Base-by-base conservation (phyloP, 495 filamentous ascomycete species). In the Margaritispora aquatica region DNA sequence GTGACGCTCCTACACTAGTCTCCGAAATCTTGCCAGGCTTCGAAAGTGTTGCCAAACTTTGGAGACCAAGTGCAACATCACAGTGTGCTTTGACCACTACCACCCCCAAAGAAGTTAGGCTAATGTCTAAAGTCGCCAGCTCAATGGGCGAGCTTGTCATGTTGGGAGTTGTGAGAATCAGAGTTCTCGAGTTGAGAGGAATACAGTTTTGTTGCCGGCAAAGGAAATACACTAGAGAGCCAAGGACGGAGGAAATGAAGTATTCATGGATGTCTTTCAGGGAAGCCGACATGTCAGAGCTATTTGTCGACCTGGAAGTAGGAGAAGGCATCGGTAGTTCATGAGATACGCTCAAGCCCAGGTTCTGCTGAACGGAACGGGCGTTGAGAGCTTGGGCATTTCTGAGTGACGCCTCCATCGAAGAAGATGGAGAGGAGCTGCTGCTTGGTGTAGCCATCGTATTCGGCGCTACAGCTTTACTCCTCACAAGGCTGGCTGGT, bases 401-500 rank as follows among this genome's bases (percentile, higher is more conserved):
- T 50, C 74, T 71, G 44, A 72, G 54, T 26, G 70, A 51, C 48
- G 67, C 38, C 15, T 81, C 80, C 5, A 75, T 44, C 47, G 67
- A 71, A 22, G 77, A 75, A n/a, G 68, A 72, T 5, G 71, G 72
- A 9, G 78, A 80, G 10, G 77, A 76, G 20, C 74, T 79, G 61
- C 71, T 78, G 44, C 67, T 78, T 20, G 78, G 76, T 10, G 79
- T 78, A 57, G 70, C 75, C 31, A 66, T 69, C 8, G 68, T 50
- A 54, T 46, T 58, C 2, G 47, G 11, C 46, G 54, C 47, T 17
- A 11, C 26, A 23, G 55, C 58, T 54, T 76, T 78, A 27, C 62
- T 72, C 64, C 72, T 80, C 26, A 70, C 67, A 31, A 83, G 70
- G 48, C 69, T 71, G 1, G 64, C 65, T 1, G 78, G 74, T 53